Conservation (phyloP, 106 monocot species). For the Xerophyta viscosa region DNA sequence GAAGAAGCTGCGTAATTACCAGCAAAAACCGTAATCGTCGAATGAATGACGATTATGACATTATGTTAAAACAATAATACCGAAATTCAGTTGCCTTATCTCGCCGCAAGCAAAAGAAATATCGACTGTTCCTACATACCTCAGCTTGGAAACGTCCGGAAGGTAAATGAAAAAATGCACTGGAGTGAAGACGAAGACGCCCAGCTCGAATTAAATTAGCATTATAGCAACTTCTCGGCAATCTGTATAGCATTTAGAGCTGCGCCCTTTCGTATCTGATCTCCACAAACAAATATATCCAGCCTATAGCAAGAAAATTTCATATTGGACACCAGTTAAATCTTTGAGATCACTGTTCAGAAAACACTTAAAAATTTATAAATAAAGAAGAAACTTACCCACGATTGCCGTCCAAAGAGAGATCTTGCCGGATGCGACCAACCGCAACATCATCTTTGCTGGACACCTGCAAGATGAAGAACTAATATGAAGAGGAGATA, state of each 20-base stretch:
- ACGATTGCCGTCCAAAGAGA: constrained; percentile 71
- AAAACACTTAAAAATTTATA: not conserved
- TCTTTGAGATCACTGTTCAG: not conserved
- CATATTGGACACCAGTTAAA: too few species aligned
- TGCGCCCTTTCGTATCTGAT: constrained; percentile 99
- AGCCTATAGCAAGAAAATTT: constrained; percentile 32
- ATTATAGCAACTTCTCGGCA: constrained; percentile 75
- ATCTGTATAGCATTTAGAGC: constrained; percentile 97
- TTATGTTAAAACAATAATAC: too few species aligned
- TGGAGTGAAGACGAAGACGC: not conserved
- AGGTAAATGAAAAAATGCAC: too few species aligned
- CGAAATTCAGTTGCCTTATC: too few species aligned
- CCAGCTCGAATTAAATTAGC: not conserved
- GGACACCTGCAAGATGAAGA: constrained; percentile 60
- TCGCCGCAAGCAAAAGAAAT: too few species aligned
- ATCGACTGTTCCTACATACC: too few species aligned
- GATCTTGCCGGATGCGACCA: constrained; percentile 88
- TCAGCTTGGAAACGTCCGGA: too few species aligned
- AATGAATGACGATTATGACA: too few species aligned
- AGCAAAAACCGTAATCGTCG: too few species aligned
- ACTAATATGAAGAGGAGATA: not conserved
- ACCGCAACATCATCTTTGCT: constrained; percentile 97
- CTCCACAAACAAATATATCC: constrained; percentile 95
- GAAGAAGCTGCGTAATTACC: too few species aligned
- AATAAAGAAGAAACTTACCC: constrained; percentile 41